phyloP scores from a whole-genome alignment of 2,329 filamentous ascomycete genomes.

The Diaporthe aspalathi region DNA sequence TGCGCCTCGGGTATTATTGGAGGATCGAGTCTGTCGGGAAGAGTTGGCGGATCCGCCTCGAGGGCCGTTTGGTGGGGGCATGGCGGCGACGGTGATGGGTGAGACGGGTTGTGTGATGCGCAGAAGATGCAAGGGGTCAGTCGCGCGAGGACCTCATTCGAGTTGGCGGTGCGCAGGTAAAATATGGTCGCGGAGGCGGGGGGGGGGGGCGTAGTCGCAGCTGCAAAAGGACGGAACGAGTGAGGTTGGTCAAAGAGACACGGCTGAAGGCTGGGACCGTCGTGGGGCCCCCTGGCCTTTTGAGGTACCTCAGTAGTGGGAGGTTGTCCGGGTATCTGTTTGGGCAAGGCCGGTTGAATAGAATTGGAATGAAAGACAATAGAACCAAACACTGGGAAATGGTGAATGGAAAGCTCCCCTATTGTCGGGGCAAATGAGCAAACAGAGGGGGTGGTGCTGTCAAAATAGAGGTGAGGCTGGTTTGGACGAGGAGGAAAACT shows the following conservation, averaged over 20 bases:
- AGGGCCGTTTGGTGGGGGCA: conserved; percentile 45
- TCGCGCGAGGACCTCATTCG: conserved; percentile 6
- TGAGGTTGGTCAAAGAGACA: conserved; percentile 11
- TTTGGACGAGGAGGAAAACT: conserved; percentile 23
- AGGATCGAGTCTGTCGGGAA: conserved; percentile 37
- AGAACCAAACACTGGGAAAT: not conserved
- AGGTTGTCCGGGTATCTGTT: not conserved
- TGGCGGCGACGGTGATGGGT: conserved; percentile 30
- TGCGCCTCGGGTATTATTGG: conserved; percentile 23
- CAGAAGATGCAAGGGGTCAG: not conserved
- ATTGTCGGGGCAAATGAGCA: conserved; percentile 13
- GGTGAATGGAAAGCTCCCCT: conserved; percentile 7
- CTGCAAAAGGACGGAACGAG: not conserved
- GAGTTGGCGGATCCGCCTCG: conserved; percentile 38
- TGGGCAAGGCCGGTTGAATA: conserved; percentile 8
- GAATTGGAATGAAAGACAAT: not conserved
- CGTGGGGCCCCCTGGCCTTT: conserved; percentile 26
- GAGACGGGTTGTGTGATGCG: not conserved
- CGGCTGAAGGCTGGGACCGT: conserved; percentile 19
- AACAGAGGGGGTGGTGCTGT: not conserved
- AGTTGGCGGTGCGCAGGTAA: not conserved
- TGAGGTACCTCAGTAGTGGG: conserved; percentile 1
- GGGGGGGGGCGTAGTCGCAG: not conserved
- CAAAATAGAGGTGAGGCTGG: not conserved
- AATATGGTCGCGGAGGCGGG: not conserved